phyloP scores from a whole-genome alignment of 257 asterid genomes.

The Solanum phureja region DNA sequence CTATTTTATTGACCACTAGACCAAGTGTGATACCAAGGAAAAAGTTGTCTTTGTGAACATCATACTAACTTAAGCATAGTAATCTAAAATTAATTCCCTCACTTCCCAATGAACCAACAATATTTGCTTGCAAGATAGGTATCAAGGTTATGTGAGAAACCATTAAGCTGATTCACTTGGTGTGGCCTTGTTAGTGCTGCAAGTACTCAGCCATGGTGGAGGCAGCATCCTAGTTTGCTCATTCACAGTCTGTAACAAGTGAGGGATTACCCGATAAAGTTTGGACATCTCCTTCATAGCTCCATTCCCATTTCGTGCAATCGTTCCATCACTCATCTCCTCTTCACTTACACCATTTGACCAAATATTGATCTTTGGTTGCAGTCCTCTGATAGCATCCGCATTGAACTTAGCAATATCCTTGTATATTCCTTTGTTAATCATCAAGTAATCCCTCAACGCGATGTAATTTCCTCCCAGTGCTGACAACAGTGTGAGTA shows the following conservation, averaged over 20 bases:
- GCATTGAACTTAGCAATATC: conserved; percentile 48
- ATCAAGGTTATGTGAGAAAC: not conserved
- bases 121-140: not conserved
- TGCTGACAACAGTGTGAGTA: conserved; percentile 28
- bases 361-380: conserved; percentile 65
- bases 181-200: not conserved
- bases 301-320: not conserved
- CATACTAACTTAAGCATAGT: not conserved
- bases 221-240: conserved; percentile 27
- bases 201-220: conserved; percentile 42
- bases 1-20: not conserved
- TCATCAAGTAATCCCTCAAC: conserved; percentile 50
- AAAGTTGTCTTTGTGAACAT: not conserved
- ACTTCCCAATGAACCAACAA: not conserved
- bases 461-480: conserved; percentile 48
- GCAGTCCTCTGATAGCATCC: conserved; percentile 39
- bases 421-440: conserved; percentile 34
- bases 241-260: not conserved
- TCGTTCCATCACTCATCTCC: not conserved
- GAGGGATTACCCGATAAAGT: conserved; percentile 25
- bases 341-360: conserved; percentile 3
- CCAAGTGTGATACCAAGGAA: not conserved
- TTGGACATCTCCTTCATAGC: conserved; percentile 49
- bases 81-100: not conserved
- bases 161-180: not conserved